Percentiles rank a stretch among this genome's conserved stretches.
Evolutionary conservation across 331 rosid genomes (phyloP).

Genomic region (Acacia concinna): DNA sequence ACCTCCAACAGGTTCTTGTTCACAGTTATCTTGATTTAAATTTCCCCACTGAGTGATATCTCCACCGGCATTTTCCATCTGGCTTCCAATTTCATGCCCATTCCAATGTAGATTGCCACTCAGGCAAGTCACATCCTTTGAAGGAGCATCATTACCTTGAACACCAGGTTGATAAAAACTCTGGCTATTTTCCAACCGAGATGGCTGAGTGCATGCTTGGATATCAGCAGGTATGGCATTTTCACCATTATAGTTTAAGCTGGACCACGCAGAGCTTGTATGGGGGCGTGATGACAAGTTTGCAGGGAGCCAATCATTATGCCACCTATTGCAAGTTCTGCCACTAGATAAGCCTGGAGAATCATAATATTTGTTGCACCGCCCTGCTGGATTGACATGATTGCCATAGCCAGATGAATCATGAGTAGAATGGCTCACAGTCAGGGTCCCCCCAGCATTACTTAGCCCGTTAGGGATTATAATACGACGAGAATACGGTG

Average conservation of each 20-base stretch:
- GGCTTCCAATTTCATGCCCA: conserved; percentile 39
- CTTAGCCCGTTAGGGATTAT: conserved; percentile 25
- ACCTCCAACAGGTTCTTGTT: conserved; percentile 21
- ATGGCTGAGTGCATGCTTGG: conserved; percentile 28
- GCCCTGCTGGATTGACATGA: conserved; percentile 29
- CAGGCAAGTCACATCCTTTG: conserved; percentile 5
- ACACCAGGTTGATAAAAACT: conserved; percentile 20
- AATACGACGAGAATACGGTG: conserved; percentile 6
- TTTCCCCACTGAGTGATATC: conserved; percentile 28
- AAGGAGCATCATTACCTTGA: conserved; percentile 22
- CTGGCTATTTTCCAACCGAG: conserved; percentile 25
- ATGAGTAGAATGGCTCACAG: conserved; percentile 24
- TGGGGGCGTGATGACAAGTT: neutral
- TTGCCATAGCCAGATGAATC: conserved; percentile 33
- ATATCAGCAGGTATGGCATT: conserved; percentile 29
- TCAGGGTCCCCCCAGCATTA: conserved; percentile 17
- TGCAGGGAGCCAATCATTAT: conserved; percentile 15
- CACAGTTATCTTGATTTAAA: conserved; percentile 34
- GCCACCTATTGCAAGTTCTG: conserved; percentile 25
- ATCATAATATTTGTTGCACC: conserved; percentile 23
- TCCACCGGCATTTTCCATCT: conserved; percentile 30
- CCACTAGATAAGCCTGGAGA: conserved; percentile 32
- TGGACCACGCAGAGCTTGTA: conserved; percentile 25
- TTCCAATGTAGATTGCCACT: conserved; percentile 22
- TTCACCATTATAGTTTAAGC: conserved; percentile 8